Base-by-base conservation (phyloP, 805 yeast genomes). In the Schizosaccharomyces osmophilus region DNA sequence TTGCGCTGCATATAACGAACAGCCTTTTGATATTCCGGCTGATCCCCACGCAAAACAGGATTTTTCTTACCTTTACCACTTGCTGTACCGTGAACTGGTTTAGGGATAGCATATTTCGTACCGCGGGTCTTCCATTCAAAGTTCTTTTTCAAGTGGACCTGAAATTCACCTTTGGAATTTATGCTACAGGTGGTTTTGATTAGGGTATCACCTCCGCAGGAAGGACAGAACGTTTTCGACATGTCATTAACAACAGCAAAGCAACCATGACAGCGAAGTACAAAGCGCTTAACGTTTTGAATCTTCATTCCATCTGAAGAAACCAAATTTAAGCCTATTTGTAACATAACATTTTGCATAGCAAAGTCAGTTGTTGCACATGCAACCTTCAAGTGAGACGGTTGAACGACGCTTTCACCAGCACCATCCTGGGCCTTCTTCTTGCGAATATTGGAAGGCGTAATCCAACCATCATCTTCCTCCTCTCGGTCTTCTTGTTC, bases 261-360 rank as follows among this genome's bases (percentile, higher is more conserved):
- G 74, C 99, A 93, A 0, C 97, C 99, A 71, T 93, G 96, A 72
- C 99, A 93, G 72, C 99, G 78, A 69, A 86, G 78, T 97, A 90
- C 90, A 71, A 87, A 89, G 74, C 84, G 87, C 70, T 95, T 79
- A 42, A 93, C 84, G 70, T 86, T 80, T 66, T 81, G 84, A 72
- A 93, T 89, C 67, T 83, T 87, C 64, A 82, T 75, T 1, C 89
- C 81, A 74, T 80, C 78, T 29, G 85, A 76, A 71, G 89, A 89
- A 82, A 93, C 84, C 66, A 90, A 75, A 65, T 86, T 84, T 63
- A 93, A 72, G 4, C 96, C 96, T 67, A 93, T 78, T 71, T 90
- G 97, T 73, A 93, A 77, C 0, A 95, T 80, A 17, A 89, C 95
- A 72, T 93, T 93, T 72, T 93, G 99, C 68, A 90, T 87, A 1